Conservation (phyloP, 106 monocot species). For the Phalaenopsis aphrodite region DNA sequence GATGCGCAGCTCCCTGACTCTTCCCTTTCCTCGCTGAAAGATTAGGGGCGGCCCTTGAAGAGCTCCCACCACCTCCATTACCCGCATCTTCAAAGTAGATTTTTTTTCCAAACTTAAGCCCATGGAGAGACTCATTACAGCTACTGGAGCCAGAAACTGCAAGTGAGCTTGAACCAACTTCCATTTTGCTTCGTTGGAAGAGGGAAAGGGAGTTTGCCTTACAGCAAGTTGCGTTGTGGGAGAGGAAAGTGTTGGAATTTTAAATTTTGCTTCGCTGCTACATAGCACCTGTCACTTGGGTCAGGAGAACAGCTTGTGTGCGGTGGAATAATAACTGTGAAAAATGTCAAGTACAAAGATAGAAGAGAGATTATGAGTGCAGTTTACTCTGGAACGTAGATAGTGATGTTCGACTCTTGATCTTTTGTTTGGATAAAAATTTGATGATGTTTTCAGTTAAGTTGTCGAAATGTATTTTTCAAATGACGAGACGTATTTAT, state of each 20-base stretch:
- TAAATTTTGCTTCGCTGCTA: not conserved
- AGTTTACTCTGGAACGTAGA: too few species aligned
- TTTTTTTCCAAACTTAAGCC: not conserved
- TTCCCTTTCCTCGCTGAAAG: not conserved
- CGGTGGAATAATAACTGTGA: not conserved
- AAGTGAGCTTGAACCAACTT: not conserved
- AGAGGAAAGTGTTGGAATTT: not conserved
- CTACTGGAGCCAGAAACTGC: not conserved
- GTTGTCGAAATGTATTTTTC: too few species aligned
- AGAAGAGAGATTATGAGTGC: too few species aligned
- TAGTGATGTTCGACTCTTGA: too few species aligned
- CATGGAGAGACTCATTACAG: not conserved
- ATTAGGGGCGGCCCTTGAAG: not conserved
- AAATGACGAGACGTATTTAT: too few species aligned
- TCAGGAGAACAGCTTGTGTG: not conserved
- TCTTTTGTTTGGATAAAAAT: too few species aligned
- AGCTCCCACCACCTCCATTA: not conserved
- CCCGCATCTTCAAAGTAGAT: not conserved
- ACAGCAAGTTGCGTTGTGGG: not conserved
- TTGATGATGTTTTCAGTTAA: too few species aligned
- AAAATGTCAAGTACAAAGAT: too few species aligned
- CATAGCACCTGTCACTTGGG: not conserved
- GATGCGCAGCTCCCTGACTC: conserved; percentile 4
- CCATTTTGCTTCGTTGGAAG: not conserved
- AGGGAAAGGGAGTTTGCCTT: not conserved